phyloP scores from a whole-genome alignment of 176 grass and related monocot genomes.

The Oryza officinalis region DNA sequence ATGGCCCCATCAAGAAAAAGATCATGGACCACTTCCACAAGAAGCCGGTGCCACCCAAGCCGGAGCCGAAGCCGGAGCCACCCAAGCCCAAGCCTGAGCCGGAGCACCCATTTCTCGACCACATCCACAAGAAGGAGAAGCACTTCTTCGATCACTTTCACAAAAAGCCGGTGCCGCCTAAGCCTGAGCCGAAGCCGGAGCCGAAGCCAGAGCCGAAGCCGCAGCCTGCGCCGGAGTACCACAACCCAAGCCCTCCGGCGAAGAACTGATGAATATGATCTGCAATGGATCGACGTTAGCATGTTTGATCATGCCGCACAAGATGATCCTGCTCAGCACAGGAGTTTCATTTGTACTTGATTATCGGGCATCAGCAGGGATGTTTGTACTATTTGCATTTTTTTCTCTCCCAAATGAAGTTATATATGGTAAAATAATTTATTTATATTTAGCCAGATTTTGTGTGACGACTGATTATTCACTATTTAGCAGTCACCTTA shows the following conservation, averaged over 20 bases:
- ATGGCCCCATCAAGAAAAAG: constrained; percentile 28
- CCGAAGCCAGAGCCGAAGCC: not conserved
- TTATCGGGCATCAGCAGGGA: too few species aligned
- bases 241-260: not conserved
- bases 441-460: too few species aligned
- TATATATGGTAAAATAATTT: too few species aligned
- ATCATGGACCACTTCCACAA: constrained; percentile 28
- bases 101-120: not conserved
- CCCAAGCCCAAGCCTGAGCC: not conserved
- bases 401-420: too few species aligned
- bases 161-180: not conserved
- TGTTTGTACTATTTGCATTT: too few species aligned
- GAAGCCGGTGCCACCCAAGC: not conserved
- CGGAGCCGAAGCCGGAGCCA: not conserved
- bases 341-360: too few species aligned
- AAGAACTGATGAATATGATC: too few species aligned
- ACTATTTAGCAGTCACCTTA: too few species aligned
- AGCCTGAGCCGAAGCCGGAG: not conserved
- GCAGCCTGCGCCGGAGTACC: not conserved
- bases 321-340: too few species aligned
- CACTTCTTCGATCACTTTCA: not conserved
- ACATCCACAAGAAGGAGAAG: not conserved
- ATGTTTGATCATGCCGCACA: too few species aligned
- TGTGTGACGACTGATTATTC: too few species aligned
- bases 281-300: too few species aligned